Base-by-base conservation (phyloP, 2,329 filamentous ascomycete species). In the Aspergillus fumigatiaffinis region DNA sequence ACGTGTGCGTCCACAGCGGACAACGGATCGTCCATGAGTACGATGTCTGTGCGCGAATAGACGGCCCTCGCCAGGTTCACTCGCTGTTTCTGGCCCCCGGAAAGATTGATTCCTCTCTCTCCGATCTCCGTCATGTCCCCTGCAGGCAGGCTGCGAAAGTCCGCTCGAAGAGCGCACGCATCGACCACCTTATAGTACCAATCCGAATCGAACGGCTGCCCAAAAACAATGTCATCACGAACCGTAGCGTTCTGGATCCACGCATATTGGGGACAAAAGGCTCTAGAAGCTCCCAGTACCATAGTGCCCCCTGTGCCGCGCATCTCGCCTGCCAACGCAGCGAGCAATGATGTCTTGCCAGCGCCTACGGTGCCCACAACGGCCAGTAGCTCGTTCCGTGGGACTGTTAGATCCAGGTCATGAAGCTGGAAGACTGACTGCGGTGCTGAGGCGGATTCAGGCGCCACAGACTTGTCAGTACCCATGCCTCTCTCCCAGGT, bases 291-390 rank as follows among this genome's bases (percentile, higher is more conserved):
- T 20, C 49, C 53, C 47, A 57, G 7, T 29, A 10, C 42, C n/a
- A 61, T 58, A 26, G 48, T 91, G 17, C 94, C 93, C 1, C 91
- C 91, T 44, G 63, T 70, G 17, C 69, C 53, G 20, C 68, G 86
- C 93, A 97, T 97, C 62, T 97, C 93, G 25, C 94, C 93, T 1
- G 92, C 93, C 49, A 99, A 77, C 0, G 93, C 92, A 35, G 91
- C 89, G 2, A 99, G 84, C 1, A 99, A 77, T 0, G 92, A 97
- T 52, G 84, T 94, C 77, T 99, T 97, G 5, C 93, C 93, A 92
- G 88, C 50, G 87, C 93, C 78, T 9, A 79, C 79, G n/a, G 77
- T 70, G 26, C 75, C 75, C 53, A 77, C 96, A n/a, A 97, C 89
- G 1, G 92, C 74, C 4, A 76, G 29, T 4, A 77, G 65, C 57